Percentiles rank a stretch among this genome's conserved stretches.
phyloP scores from a whole-genome alignment of 2,329 filamentous ascomycete genomes.

The Monilinia aucupariae region DNA sequence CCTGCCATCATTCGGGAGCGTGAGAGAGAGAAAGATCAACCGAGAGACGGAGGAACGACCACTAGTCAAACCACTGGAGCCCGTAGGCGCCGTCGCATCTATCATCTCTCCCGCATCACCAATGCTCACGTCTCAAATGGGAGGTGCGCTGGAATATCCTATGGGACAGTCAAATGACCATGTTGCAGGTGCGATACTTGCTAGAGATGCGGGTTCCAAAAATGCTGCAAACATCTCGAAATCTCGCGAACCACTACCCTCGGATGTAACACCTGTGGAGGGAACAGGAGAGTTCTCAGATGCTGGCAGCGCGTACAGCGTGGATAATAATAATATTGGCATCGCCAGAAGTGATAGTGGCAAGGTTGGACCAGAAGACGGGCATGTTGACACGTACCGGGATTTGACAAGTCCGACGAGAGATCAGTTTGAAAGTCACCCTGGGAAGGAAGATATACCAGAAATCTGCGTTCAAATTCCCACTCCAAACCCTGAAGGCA shows the following conservation, averaged over 20 bases:
- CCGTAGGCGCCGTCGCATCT: conserved; percentile 26
- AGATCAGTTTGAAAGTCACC: conserved; percentile 10
- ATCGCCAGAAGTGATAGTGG: conserved; percentile 20
- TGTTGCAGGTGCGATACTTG: conserved; percentile 50
- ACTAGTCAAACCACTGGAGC: conserved; percentile 50
- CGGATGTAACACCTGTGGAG: conserved; percentile 65
- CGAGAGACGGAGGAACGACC: conserved; percentile 52
- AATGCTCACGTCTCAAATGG: conserved; percentile 24
- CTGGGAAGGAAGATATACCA: conserved; percentile 34
- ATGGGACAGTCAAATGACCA: conserved; percentile 52
- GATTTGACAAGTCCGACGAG: conserved; percentile 17
- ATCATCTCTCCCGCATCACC: conserved; percentile 28
- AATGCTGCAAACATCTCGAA: conserved; percentile 52
- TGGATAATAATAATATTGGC: conserved; percentile 19
- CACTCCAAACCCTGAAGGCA: conserved; percentile 41
- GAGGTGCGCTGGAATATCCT: conserved; percentile 23
- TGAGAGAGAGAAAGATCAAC: conserved; percentile 57
- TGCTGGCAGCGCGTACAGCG: conserved; percentile 40
- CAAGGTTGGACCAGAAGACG: conserved; percentile 23
- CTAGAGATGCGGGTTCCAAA: conserved; percentile 49
- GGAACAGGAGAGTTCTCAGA: conserved; percentile 59
- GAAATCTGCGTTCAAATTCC: conserved; percentile 43
- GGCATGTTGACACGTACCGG: conserved; percentile 19
- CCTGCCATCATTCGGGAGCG: conserved; percentile 69
- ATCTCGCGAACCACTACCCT: conserved; percentile 61